Evolutionary conservation across 768 basidiomycete genomes (phyloP), one percentile per base, ranked within the genome.

Genomic region (Gloeopeniophorella convolvens): DNA sequence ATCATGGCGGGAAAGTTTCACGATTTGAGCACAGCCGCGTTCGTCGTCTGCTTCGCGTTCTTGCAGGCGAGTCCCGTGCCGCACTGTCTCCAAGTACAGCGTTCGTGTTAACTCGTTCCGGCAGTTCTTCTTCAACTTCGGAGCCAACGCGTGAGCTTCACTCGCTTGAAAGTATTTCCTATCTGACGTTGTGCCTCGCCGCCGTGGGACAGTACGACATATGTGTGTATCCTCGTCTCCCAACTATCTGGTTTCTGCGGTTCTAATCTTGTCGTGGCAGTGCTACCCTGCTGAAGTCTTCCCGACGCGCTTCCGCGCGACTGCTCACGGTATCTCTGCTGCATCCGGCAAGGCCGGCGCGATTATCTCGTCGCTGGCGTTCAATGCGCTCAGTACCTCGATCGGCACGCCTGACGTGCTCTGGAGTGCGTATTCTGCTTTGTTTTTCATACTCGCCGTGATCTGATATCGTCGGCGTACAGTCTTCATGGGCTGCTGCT

Each of bases 91-190:
- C 21, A 21, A 27, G 16, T 34, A 40, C 30, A 35, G 26, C 42
- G 21, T 44, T 37, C 11, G 7, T 41, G 16, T 39, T 56, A 54
- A 43, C 13, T 24, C 52, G 9, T 48, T 60, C 28, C 16, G 39
- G 0, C 53, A 80, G 71, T 85, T 85, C 70, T 85, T 87, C 73
- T 87, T 87, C 73, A 87, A 88, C 68, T 89, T 86, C 59, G 85
- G 86, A 16, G 82, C 83, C 3, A 87, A 86, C 61, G 68, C 78
- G 74, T 81, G 60, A 56, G 78, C 66, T 16, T 21, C 32, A 16
- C 16, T 12, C 30, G 6, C 27, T 24, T 42, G 9, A 45, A 13
- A 43, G 30, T 2, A 23, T 43, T 15, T 13, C 6, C 11, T 24
- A 20, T 31, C 35, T 21, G 11, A 20, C 21, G 21, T 28, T 8